Conservation (phyloP, 192 early-diverging fungal species). For the Chytriomyces confervae region DNA sequence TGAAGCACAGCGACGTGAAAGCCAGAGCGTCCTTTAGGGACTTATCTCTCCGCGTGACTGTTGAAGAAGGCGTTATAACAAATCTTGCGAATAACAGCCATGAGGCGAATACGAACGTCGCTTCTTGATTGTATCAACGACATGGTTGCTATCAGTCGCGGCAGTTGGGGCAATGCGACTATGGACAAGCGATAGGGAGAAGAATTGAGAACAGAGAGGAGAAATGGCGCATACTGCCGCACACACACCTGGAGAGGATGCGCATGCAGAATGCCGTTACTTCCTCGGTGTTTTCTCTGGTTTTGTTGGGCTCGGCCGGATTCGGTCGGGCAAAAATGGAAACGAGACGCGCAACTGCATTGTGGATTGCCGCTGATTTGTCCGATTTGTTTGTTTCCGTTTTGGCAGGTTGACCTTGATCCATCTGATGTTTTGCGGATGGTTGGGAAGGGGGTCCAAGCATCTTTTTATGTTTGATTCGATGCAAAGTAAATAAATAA, state of each 20-base stretch:
- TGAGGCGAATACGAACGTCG: constrained; percentile 54
- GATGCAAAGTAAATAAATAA: no score
- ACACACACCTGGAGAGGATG: constrained; percentile 29
- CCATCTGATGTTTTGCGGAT: no score
- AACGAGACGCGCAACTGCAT: constrained; percentile 13
- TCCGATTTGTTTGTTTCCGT: neutral
- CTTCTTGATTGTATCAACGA: constrained; percentile 68
- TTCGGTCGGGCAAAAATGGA: neutral
- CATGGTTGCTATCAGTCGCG: constrained; percentile 59
- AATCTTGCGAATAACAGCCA: neutral
- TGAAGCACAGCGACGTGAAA: constrained; percentile 59
- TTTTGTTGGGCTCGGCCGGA: neutral
- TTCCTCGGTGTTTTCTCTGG: neutral
- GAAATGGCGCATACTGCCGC: neutral
- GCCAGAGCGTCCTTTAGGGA: constrained; percentile 58
- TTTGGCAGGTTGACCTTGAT: neutral
- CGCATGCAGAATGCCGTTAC: constrained; percentile 4
- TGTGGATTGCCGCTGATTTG: neutral
- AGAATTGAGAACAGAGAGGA: neutral
- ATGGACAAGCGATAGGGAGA: neutral
- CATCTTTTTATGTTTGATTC: no score
- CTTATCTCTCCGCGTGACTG: constrained; percentile 62
- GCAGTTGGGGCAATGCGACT: constrained; percentile 64
- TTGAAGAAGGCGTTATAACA: neutral
- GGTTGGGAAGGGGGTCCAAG: no score